Base-by-base conservation (phyloP, 768 basidiomycete genomes). In the Termitomyces sp. region DNA sequence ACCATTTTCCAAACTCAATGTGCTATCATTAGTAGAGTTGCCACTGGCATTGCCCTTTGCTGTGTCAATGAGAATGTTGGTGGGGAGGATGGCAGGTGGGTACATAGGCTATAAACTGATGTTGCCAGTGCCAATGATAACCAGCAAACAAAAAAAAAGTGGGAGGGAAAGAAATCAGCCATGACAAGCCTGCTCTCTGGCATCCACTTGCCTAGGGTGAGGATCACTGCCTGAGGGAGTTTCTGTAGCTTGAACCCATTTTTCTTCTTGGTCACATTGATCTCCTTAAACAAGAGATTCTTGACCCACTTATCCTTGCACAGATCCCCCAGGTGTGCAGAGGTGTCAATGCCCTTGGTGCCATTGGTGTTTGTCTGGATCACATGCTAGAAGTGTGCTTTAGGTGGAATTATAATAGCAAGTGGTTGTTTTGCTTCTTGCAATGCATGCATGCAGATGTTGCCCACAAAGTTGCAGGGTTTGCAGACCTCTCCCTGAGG, bases 401-500 rank as follows among this genome's bases (percentile, higher is more conserved):
- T 91, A 70, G 95, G 88, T 0, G 91, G 91, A 66, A 88, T 82
- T 71, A 95, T 78, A 72, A 95, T 85, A 18, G 86, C 94, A 67
- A 95, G 82, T 1, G 95, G 93, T 67, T 91, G 85, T 63, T 83
- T 85, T 46, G 91, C 90, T 58, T 93, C 85, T 3, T 82, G 71
- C 30, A 80, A 79, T 9, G 91, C 95, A 67, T 91, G 80, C 44
- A 95, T 85, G 72, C 93, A 94, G 59, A 95, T 79, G 74, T 94
- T 94, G 53, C 76, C 66, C n/a, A 93, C 85, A 58, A 91, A 73
- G 63, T 86, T 82, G 75, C 87, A 90, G 1, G 89, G 80, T 71
- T 93, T 86, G 68, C 86, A 88, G 48, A 98, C 84, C 69, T 98
- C 95, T 42, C 94, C 95, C 68, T 89, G 91, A 1, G 87, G 86